Base-by-base conservation (phyloP, 2,329 filamentous ascomycete genomes). In the Phoma sp. region DNA sequence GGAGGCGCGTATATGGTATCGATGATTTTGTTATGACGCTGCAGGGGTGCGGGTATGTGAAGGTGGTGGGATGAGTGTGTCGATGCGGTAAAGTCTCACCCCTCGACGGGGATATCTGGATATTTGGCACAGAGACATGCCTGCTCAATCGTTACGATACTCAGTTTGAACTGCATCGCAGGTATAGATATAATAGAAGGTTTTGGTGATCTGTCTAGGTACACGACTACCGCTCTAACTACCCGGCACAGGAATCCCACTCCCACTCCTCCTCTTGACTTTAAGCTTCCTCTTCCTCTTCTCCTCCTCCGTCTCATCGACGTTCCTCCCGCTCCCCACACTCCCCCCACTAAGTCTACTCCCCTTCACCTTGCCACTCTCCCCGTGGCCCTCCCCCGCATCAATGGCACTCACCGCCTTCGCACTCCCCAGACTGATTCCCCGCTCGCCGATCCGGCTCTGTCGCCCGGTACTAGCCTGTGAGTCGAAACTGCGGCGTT, bases 321-420 rank as follows among this genome's bases (percentile, higher is more conserved):
- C n/a, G n/a, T 51, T 53, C n/a, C 60, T 53, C 23, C 45, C 59
- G 9, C 21, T 20, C n/a, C 28, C 29, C 3, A 23, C 30, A 42
- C 39, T 49, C 10, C 29, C 39, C 1, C 34, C 21, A 49, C 51
- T 54, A 30, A 45, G 6, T 5, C 45, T 38, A 12, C n/a, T 48
- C 21, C 11, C 20, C 6, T 33, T 34, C 11, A 10, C 17, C 5
- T 0, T 59, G 17, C 59, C 67, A 7, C 60, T 62, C 56, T 64
- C 65, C 0, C 63, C 64, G 32, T 53, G 58, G 7, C 68, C 72
- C 11, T 70, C 51, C 0, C 59, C 67, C 1, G 57, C 59, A 3
- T 67, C 60, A 21, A 75, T 42, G 1, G 62, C 72, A 52, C 67
- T 73, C 2, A 74, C 65, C 7, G 72, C 64, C 53, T 60, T 72